Conservation (phyloP, 495 filamentous ascomycete species). For the Staphylotrichum tortipilum region DNA sequence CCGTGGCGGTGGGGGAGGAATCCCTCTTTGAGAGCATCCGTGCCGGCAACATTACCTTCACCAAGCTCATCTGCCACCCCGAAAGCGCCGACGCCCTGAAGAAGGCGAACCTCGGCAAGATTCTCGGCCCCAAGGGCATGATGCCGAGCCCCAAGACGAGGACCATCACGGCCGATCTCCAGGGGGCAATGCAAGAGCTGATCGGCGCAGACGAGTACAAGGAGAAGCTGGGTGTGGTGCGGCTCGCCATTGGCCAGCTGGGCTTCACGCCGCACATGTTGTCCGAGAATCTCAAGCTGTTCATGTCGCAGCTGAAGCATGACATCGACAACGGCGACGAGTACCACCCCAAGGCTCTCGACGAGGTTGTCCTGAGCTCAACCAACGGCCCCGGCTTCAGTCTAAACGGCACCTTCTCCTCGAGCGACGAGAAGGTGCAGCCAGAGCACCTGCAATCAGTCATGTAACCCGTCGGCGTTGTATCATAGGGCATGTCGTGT, state of each 20-base stretch:
- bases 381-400: conserved; percentile 80
- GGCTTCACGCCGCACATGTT: conserved; percentile 82
- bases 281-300: conserved; percentile 70
- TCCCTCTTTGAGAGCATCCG: conserved; percentile 74
- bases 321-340: conserved; percentile 64
- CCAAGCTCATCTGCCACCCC: conserved; percentile 77
- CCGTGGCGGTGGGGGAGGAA: conserved; percentile 74
- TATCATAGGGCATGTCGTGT: conserved; percentile 34
- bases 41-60: conserved; percentile 69
- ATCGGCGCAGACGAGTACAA: conserved; percentile 79
- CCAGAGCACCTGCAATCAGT: conserved; percentile 44
- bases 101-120: conserved; percentile 66
- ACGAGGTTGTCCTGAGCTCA: conserved; percentile 91
- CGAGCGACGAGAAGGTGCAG: conserved; percentile 46
- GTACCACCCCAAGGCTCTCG: conserved; percentile 65
- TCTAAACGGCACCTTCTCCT: conserved; percentile 66
- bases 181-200: conserved; percentile 60
- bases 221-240: conserved; percentile 73
- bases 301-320: conserved; percentile 68
- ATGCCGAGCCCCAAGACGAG: conserved; percentile 86
- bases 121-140: conserved; percentile 79
- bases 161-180: conserved; percentile 76
- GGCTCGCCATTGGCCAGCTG: conserved; percentile 84
- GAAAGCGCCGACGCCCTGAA: conserved; percentile 64
- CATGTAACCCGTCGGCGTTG: conserved; percentile 36